Evolutionary conservation across 2,329 filamentous ascomycete species (phyloP).

Genomic region (Zarea fungicola): DNA sequence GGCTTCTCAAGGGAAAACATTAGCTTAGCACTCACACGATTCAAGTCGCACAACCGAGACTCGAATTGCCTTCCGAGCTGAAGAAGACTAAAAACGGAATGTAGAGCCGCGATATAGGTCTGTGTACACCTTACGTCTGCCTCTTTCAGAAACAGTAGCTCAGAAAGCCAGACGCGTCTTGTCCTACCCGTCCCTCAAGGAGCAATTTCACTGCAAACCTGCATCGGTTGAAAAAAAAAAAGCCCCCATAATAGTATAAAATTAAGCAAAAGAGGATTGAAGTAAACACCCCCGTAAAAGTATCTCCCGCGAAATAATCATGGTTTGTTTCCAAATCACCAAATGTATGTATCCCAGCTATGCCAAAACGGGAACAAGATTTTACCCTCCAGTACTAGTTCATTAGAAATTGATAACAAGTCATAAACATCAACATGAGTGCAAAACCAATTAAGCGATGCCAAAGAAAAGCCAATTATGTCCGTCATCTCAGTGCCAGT

Average conservation of each 20-base stretch:
- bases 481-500: slow-evolving; percentile 29
- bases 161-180: background rate
- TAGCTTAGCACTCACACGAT: background rate
- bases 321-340: background rate
- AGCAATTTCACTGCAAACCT: background rate
- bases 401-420: slow-evolving; percentile 8
- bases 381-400: background rate
- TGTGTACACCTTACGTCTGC: slow-evolving; percentile 5
- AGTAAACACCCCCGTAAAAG: background rate
- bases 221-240: background rate
- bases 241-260: background rate
- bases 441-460: slow-evolving; percentile 1
- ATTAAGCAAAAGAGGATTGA: slow-evolving; percentile 7
- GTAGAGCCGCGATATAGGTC: slow-evolving; percentile 1
- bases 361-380: background rate
- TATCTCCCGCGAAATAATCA: background rate
- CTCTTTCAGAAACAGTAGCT: slow-evolving; percentile 9
- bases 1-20: background rate
- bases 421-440: slow-evolving; percentile 14
- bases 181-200: background rate
- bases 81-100: background rate
- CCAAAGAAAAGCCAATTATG: background rate
- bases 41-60: slow-evolving; percentile 8
- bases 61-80: background rate
- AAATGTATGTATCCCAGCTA: slow-evolving; percentile 3